Base-by-base conservation (phyloP, 2,329 filamentous ascomycete species). In the Curvularia eragrostidis region DNA sequence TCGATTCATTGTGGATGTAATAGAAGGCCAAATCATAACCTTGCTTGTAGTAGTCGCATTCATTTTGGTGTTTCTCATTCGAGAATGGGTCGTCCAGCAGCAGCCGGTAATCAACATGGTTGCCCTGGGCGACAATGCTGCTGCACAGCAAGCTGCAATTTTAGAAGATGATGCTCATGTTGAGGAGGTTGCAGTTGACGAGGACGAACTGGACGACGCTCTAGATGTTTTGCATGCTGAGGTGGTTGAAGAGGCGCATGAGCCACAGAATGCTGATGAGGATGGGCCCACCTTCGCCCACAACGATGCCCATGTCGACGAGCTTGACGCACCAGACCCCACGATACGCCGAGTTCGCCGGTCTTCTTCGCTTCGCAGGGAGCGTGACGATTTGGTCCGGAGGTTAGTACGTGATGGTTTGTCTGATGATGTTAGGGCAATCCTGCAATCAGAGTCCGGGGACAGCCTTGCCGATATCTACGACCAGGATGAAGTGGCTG, bases 51-150 rank as follows among this genome's bases (percentile, higher is more conserved):
- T 99, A 7, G 85, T 97, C 43, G 93, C 90, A 56, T 99, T 98
- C 76, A 97, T 99, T 58, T 81, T 99, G n/a, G 88, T 99, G 41
- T 99, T 99, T 66, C 80, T 99, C 3, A 97, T 99, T 46, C 84
- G 96, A 46, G 95, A 99, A 79, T 99, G 97, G 85, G 95, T 99
- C 49, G 93, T 99, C 9, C 95, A 99, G 75, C 95, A 99, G 75
- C 95, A 99, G 73, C 95, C 94, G 5, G 89, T 93, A 63, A 89
- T 95, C 66, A 96, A 96, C 69, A 89, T 95, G 81, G 89, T 75
- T 23, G 75, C 74, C 4, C 64, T 77, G 47, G 71, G 70, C 38
- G 71, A 74, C 18, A 68, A 75, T 56, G 68, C 61, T 44, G 71
- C 62, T 54, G 67, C 64, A 51, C 59, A 67, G 18, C 55, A 57